A percentile compares a stretch with the other conserved stretches of the same genome.
Conservation (phyloP, 768 basidiomycete species). For the Rhizopogon vesiculosus region DNA sequence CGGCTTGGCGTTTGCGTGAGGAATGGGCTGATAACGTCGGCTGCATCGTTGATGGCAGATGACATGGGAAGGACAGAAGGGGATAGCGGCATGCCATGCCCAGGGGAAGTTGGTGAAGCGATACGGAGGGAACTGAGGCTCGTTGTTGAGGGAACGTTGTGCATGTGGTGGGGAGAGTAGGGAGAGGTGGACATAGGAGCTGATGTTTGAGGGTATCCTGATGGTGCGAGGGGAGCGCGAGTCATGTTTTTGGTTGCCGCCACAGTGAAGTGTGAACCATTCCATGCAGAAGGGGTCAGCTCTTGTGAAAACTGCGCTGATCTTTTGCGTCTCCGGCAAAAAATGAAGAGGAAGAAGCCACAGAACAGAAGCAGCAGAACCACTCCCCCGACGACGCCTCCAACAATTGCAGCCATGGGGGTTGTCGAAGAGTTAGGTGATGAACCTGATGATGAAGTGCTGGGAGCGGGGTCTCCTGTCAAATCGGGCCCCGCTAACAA, state of each 20-base stretch:
- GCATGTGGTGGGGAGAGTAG: background rate
- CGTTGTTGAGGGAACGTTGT: constrained; percentile 3
- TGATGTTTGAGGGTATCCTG: background rate
- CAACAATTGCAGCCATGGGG: constrained; percentile 13
- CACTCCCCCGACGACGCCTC: constrained; percentile 17
- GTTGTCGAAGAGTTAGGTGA: constrained; percentile 4
- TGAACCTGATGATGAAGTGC: background rate
- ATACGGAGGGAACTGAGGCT: constrained; percentile 4
- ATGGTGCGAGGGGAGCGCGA: background rate
- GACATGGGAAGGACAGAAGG: background rate
- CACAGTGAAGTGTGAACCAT: background rate
- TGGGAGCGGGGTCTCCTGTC: constrained; percentile 9
- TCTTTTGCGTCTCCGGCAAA: constrained; percentile 9
- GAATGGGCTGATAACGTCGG: constrained; percentile 21
- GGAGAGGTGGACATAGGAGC: background rate
- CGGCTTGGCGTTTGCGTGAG: constrained; percentile 3
- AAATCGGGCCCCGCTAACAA: constrained; percentile 11
- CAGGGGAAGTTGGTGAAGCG: background rate
- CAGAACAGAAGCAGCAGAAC: constrained; percentile 10
- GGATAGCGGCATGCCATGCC: background rate
- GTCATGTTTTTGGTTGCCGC: background rate
- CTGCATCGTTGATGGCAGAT: constrained; percentile 10
- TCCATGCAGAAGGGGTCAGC: background rate
- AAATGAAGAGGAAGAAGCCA: constrained; percentile 7
- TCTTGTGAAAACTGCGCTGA: background rate